Evolutionary conservation across 257 asterid species (phyloP).

Genomic region (Solanum stenotomum): DNA sequence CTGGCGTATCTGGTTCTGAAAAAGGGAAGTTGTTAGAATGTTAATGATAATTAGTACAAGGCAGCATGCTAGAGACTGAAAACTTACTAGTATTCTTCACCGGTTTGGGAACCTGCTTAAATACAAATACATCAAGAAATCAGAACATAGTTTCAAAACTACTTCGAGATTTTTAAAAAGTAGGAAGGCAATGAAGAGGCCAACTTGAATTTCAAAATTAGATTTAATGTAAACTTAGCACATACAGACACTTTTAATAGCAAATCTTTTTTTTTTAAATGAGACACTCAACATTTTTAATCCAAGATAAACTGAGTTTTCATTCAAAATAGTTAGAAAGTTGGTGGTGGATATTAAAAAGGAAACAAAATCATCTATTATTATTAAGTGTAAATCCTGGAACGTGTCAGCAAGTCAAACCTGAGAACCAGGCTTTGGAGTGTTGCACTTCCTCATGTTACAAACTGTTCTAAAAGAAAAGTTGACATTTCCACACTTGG

Average conservation of each 20-base stretch:
- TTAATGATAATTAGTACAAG: conserved; percentile 3
- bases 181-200: not conserved
- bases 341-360: not conserved
- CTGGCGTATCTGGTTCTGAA: conserved; percentile 74
- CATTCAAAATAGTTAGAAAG: not conserved
- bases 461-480: conserved; percentile 79
- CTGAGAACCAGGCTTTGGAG: conserved; percentile 90
- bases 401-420: conserved; percentile 22
- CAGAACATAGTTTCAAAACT: not conserved
- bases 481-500: conserved; percentile 82
- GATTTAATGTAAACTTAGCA: not conserved
- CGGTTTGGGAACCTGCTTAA: conserved; percentile 49
- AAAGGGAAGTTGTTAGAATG: not conserved
- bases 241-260: not conserved
- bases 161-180: not conserved
- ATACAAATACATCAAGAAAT: not conserved
- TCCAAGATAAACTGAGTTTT: not conserved
- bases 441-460: conserved; percentile 94
- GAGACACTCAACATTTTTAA: not conserved
- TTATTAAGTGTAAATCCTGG: not conserved
- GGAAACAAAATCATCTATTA: not conserved
- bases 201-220: not conserved
- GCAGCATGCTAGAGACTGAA: not conserved
- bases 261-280: not conserved
- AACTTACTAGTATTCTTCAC: conserved; percentile 67